Conservation (phyloP, 306 rosid species). For the Sicyos baderoa region DNA sequence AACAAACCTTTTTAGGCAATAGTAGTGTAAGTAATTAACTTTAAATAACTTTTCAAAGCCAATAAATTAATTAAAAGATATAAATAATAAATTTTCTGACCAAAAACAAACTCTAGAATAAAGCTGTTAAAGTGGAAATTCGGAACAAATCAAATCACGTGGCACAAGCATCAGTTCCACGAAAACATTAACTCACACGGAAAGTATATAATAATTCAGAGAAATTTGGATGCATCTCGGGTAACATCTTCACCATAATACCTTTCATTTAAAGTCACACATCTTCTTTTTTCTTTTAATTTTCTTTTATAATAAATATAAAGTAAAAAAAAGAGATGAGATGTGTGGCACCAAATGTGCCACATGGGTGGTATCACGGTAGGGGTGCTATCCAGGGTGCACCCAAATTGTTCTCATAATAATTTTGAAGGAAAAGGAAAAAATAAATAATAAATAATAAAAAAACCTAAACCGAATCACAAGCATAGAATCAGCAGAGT, state of each 20-base stretch:
- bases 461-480: constrained; percentile 6
- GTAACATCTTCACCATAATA: too few species aligned
- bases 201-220: constrained; percentile 12
- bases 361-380: too few species aligned
- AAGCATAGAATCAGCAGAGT: constrained; percentile 12
- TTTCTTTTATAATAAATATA: too few species aligned
- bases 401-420: too few species aligned
- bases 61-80: not conserved
- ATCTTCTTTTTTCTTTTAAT: too few species aligned
- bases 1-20: not conserved
- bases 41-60: not conserved
- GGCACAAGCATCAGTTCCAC: constrained; percentile 7
- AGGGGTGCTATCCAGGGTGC: too few species aligned
- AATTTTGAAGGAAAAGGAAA: not conserved
- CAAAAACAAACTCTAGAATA: not conserved
- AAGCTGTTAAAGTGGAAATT: not conserved
- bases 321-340: too few species aligned
- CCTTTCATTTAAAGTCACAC: too few species aligned
- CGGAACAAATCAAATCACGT: constrained; percentile 7
- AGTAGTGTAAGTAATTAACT: not conserved
- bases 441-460: not conserved
- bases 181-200: constrained; percentile 12
- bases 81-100: not conserved
- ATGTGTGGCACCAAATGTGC: too few species aligned
- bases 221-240: too few species aligned